A percentile compares a stretch with the other conserved stretches of the same genome.
Evolutionary conservation across 345 rosid species (phyloP).

Genomic region (Eucalyptus erythrocorys): DNA sequence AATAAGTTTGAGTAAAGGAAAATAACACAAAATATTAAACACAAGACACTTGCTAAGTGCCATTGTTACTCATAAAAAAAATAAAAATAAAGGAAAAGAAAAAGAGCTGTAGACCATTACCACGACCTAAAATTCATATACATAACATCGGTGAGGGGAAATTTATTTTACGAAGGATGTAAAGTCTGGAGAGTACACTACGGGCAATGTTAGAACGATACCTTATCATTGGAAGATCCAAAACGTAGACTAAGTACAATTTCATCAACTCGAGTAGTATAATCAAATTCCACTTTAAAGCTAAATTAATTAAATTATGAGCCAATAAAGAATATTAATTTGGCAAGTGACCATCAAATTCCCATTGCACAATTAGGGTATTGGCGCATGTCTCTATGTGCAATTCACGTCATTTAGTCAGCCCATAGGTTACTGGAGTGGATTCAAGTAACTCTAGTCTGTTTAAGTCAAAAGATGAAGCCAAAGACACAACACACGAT

Average conservation of each 20-base stretch:
- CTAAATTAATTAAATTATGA: neutral
- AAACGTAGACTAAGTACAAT: neutral
- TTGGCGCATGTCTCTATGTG: no score
- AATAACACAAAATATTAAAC: neutral
- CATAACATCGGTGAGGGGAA: neutral
- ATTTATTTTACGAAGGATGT: neutral
- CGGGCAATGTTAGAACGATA: neutral
- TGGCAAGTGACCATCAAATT: no score
- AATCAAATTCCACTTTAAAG: neutral
- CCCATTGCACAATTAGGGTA: no score
- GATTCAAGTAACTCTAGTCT: no score
- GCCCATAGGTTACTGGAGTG: no score
- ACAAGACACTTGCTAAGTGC: neutral
- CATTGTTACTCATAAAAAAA: neutral
- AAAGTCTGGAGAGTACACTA: neutral
- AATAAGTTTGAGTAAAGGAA: neutral
- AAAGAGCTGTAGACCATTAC: neutral
- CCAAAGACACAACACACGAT: no score
- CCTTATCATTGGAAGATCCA: neutral
- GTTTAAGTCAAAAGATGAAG: no score
- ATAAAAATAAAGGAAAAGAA: neutral
- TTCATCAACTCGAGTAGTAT: neutral
- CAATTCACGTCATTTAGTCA: no score
- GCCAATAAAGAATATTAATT: neutral
- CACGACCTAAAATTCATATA: neutral